These are phyloP conservation scores for Cyclotella atomus DNA, from an alignment of 108 stramenopile species.

Conservation along the genomic window DNA sequence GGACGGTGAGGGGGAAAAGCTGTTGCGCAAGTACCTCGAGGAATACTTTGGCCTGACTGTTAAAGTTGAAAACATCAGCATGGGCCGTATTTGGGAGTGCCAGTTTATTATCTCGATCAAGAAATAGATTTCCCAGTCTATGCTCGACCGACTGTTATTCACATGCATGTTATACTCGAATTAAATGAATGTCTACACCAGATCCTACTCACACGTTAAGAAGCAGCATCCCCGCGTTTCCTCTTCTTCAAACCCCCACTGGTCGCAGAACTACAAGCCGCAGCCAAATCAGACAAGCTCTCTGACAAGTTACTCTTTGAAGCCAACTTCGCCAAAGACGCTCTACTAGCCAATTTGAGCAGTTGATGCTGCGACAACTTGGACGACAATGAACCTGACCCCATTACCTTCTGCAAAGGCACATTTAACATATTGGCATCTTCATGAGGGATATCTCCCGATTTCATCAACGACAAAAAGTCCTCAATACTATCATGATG, in stretches of 20 bases:
- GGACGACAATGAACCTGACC: constrained; percentile 13
- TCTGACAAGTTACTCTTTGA: not conserved
- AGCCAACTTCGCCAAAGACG: constrained; percentile 8
- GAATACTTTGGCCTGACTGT: too few species aligned
- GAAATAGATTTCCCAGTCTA: too few species aligned
- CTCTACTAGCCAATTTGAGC: constrained; percentile 11
- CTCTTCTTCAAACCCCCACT: constrained; percentile 26
- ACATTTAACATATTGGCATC: constrained; percentile 81
- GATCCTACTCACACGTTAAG: too few species aligned
- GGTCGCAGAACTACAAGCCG: not conserved
- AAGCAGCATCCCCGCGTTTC: constrained; percentile 14
- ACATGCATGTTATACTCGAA: too few species aligned
- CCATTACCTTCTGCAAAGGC: constrained; percentile 64
- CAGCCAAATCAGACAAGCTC: constrained; percentile 8
- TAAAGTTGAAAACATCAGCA: too few species aligned
- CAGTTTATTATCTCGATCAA: too few species aligned
- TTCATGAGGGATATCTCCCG: constrained; percentile 90
- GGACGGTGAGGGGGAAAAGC: too few species aligned
- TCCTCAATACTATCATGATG: constrained; percentile 85
- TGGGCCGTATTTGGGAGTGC: too few species aligned
- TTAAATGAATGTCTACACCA: too few species aligned
- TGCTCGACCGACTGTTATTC: too few species aligned
- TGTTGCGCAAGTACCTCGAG: too few species aligned
- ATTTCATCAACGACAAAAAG: constrained; percentile 84
- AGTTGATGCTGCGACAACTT: constrained; percentile 47